phyloP scores from a whole-genome alignment of 352 stramenopile species.

The Phytophthora crassamura region DNA sequence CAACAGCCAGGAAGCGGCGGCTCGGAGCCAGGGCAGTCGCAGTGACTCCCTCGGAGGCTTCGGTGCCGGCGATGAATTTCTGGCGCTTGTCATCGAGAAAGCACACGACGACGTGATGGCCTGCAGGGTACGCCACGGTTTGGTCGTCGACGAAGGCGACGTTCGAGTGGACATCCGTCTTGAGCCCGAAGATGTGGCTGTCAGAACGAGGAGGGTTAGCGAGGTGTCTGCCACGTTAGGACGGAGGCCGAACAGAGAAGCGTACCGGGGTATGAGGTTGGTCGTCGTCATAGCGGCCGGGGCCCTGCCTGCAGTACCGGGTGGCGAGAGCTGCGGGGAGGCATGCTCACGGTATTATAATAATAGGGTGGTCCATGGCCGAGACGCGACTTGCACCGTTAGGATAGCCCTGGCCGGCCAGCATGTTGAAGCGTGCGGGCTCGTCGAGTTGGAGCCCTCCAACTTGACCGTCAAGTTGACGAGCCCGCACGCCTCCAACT shows the following conservation, averaged over 20 bases:
- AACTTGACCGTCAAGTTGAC: no score
- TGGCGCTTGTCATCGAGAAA: slow-evolving; percentile 92
- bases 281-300: slow-evolving; percentile 39
- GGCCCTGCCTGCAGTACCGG: not conserved
- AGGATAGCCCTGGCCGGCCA: no score
- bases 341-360: no score
- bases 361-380: no score
- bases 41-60: slow-evolving; percentile 78
- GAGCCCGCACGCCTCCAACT: no score
- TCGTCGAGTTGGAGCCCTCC: no score
- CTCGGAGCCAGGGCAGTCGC: slow-evolving; percentile 72
- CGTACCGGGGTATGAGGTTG: slow-evolving; percentile 49
- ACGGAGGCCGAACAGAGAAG: not conserved
- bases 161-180: slow-evolving; percentile 83
- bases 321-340: no score
- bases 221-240: not conserved
- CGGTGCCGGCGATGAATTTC: slow-evolving; percentile 86
- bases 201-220: slow-evolving; percentile 16
- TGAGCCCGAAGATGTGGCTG: slow-evolving; percentile 93
- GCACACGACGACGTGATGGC: slow-evolving; percentile 89
- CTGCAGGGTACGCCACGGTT: slow-evolving; percentile 84
- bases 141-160: slow-evolving; percentile 89
- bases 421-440: no score
- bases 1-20: slow-evolving; percentile 78
- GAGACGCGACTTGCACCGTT: no score